These are phyloP conservation scores for Cucurbita ficifolia DNA, from an alignment of 306 rosid genomes.

Conservation along the genomic window DNA sequence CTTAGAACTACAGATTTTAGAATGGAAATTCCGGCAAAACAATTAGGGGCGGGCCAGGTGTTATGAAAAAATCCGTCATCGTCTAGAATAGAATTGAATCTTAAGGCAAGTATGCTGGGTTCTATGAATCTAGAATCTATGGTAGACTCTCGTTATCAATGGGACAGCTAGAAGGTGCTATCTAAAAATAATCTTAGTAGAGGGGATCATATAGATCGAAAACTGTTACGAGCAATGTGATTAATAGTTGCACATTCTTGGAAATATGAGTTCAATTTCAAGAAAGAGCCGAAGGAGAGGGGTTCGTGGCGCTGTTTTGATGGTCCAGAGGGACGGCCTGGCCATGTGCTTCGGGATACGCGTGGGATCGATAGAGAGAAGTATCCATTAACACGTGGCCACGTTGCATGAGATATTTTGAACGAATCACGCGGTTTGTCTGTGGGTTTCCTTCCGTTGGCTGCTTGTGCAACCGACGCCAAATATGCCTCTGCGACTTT, in stretches of 20 bases:
- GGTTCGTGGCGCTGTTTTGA: not conserved
- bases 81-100: not conserved
- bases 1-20: not conserved
- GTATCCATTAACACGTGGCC: not conserved
- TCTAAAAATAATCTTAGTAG: no score
- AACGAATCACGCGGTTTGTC: not conserved
- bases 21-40: not conserved
- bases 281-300: not conserved
- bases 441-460: no score
- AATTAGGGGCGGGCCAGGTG: not conserved
- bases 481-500: no score
- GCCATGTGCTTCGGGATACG: not conserved
- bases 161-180: no score
- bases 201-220: no score
- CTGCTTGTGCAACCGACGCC: not conserved
- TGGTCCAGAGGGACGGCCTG: not conserved
- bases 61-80: not conserved
- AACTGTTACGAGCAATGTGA: no score
- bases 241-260: no score
- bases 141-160: not conserved
- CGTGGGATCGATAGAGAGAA: not conserved
- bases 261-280: no score
- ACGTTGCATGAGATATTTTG: not conserved
- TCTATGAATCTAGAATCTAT: no score
- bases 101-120: not conserved